Conservation (phyloP, 2,329 filamentous ascomycete species). For the Cladobotryum mycophilum region DNA sequence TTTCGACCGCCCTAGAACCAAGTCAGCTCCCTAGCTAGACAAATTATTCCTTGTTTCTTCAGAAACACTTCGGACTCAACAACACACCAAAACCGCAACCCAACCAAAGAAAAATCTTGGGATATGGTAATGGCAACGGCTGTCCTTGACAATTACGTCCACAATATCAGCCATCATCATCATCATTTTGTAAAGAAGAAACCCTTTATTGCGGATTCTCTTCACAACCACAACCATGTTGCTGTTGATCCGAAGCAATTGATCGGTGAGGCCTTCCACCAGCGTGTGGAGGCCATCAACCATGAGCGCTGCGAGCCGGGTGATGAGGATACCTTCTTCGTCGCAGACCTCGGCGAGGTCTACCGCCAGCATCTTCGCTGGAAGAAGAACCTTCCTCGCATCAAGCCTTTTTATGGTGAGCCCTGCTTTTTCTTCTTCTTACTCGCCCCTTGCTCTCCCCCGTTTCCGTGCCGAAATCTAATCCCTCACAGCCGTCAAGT, state of each 20-base stretch:
- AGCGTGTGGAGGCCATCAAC: slow-evolving; percentile 77
- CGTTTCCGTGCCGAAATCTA: not conserved
- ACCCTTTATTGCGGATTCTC: slow-evolving; percentile 31
- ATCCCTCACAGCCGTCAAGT: slow-evolving; percentile 75
- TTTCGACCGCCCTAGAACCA: slow-evolving; percentile 91
- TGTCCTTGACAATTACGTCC: slow-evolving; percentile 48
- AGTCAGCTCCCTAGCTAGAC: slow-evolving; percentile 23
- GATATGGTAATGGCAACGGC: slow-evolving; percentile 63
- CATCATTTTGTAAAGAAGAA: slow-evolving; percentile 43
- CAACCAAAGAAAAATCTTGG: slow-evolving; percentile 18
- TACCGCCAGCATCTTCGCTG: slow-evolving; percentile 98
- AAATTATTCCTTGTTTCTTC: slow-evolving; percentile 6
- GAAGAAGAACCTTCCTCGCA: slow-evolving; percentile 87
- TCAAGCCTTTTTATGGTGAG: slow-evolving; percentile 94
- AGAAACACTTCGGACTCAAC: slow-evolving; percentile 4
- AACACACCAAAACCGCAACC: too few relatives aligned
- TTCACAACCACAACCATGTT: slow-evolving; percentile 33
- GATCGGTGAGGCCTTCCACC: slow-evolving; percentile 80
- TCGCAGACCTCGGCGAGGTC: slow-evolving; percentile 95
- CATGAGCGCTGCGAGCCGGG: slow-evolving; percentile 82
- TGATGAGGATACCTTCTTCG: slow-evolving; percentile 97
- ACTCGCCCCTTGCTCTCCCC: not conserved
- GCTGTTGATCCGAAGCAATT: slow-evolving; percentile 61
- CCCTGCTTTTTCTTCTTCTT: not conserved
- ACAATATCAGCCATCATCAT: slow-evolving; percentile 44